These are phyloP conservation scores for Pleurotus eryngii DNA, from an alignment of 768 basidiomycete species.

Conservation along the genomic window DNA sequence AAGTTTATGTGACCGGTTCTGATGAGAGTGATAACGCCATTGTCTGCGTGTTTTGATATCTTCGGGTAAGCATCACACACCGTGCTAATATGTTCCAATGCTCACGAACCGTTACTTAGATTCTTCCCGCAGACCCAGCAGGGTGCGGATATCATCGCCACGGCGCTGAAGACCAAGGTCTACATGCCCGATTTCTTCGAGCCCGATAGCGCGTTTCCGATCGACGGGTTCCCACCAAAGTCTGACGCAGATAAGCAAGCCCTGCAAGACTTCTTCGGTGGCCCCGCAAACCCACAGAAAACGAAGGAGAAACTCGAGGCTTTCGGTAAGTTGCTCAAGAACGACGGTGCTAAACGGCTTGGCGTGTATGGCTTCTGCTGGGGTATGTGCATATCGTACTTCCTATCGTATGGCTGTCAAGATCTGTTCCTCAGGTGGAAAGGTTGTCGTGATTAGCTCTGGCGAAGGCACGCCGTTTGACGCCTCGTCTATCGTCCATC, in stretches of 20 bases:
- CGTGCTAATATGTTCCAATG: neutral
- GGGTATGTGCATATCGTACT: slow-evolving; percentile 29
- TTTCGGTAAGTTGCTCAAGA: slow-evolving; percentile 40
- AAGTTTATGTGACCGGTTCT: slow-evolving; percentile 51
- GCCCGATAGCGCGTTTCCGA: slow-evolving; percentile 44
- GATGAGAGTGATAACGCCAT: slow-evolving; percentile 46
- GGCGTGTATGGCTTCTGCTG: slow-evolving; percentile 58
- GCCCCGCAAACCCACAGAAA: slow-evolving; percentile 40
- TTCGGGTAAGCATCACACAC: slow-evolving; percentile 41
- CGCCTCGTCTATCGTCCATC: slow-evolving; percentile 51
- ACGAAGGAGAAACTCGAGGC: slow-evolving; percentile 37
- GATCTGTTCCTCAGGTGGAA: slow-evolving; percentile 35
- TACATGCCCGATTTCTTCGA: slow-evolving; percentile 71
- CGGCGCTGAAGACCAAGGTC: slow-evolving; percentile 47
- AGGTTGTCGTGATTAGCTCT: slow-evolving; percentile 42
- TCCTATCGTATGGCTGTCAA: neutral
- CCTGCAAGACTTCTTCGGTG: slow-evolving; percentile 57
- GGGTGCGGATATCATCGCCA: slow-evolving; percentile 61
- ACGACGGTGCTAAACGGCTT: slow-evolving; percentile 39
- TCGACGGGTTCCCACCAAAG: slow-evolving; percentile 50
- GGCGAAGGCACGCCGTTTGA: slow-evolving; percentile 40
- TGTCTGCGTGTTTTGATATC: slow-evolving; percentile 59
- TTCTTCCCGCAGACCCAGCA: slow-evolving; percentile 64
- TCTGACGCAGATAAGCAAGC: slow-evolving; percentile 48
- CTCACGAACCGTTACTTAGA: slow-evolving; percentile 18